These are phyloP conservation scores for Rubus idaeus DNA, from an alignment of 306 rosid species.

Conservation along the genomic window DNA sequence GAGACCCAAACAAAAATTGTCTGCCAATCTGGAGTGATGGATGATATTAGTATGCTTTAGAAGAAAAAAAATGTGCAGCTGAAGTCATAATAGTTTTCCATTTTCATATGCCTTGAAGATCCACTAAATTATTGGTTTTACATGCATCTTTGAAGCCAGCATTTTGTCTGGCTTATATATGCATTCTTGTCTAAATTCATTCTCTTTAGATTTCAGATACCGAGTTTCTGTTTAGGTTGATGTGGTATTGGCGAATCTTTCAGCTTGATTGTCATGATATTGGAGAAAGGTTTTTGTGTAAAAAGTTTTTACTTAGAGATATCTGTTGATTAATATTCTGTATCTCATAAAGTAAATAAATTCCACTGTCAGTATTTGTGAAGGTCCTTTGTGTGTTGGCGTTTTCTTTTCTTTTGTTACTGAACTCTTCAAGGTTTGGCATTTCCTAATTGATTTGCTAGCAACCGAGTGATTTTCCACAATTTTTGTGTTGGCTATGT, in stretches of 20 bases:
- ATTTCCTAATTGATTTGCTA: neutral
- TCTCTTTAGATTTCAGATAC: neutral
- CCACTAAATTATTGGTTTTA: too few species aligned
- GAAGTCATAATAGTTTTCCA: too few species aligned
- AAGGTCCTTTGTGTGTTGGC: too few species aligned
- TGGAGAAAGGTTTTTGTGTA: neutral
- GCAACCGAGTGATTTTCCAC: neutral
- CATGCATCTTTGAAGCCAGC: too few species aligned
- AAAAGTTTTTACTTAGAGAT: neutral
- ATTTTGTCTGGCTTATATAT: neutral
- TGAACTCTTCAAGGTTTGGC: neutral
- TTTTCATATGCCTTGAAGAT: too few species aligned
- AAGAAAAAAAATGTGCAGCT: too few species aligned
- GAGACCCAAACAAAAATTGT: too few species aligned
- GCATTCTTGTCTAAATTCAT: neutral
- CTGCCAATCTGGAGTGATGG: too few species aligned
- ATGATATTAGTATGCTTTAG: too few species aligned
- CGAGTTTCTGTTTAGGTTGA: neutral
- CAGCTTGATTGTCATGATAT: neutral
- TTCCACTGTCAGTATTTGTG: neutral
- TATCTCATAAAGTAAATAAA: neutral
- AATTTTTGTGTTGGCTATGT: neutral
- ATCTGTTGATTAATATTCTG: neutral
- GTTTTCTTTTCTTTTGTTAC: neutral
- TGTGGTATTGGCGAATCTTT: neutral